Conservation (phyloP, 192 early-diverging fungal species). For the Coemansia sp. region DNA sequence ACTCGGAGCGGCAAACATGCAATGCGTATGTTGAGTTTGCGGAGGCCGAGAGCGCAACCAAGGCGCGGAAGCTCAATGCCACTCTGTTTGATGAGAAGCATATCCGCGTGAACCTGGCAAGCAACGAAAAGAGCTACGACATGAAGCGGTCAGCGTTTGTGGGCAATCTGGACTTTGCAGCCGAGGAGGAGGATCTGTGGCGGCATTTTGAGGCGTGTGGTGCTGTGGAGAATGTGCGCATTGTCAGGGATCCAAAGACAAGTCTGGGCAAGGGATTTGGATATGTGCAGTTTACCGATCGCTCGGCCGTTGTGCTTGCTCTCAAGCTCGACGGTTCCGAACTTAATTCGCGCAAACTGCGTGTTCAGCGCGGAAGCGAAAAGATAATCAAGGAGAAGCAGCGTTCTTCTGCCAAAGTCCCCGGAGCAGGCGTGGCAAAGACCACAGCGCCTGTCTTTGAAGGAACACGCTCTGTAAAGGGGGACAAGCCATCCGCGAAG, state of each 20-base stretch:
- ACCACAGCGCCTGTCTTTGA: constrained; percentile 44
- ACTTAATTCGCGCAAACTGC: constrained; percentile 54
- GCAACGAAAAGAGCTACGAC: constrained; percentile 60
- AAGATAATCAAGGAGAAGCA: constrained; percentile 44
- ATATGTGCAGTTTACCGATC: constrained; percentile 85
- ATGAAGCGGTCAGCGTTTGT: constrained; percentile 79
- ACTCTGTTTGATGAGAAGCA: constrained; percentile 81
- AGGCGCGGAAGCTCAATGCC: constrained; percentile 71
- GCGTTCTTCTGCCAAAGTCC: constrained; percentile 8
- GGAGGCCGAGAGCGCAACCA: constrained; percentile 59
- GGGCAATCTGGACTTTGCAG: constrained; percentile 70
- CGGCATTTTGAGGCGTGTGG: constrained; percentile 70
- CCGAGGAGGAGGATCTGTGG: constrained; percentile 74
- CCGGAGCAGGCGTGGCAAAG: not conserved
- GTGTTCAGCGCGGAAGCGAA: constrained; percentile 44
- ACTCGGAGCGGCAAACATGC: constrained; percentile 77
- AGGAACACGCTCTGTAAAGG: constrained; percentile 58
- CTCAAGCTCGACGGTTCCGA: constrained; percentile 76
- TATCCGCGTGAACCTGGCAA: constrained; percentile 78
- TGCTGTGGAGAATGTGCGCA: constrained; percentile 75
- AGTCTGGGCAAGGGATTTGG: constrained; percentile 94
- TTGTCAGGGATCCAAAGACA: constrained; percentile 80
- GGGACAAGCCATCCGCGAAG: constrained; percentile 51
- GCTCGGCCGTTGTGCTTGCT: constrained; percentile 72
- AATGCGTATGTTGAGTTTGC: constrained; percentile 91